Conservation (phyloP, 805 yeast species). For the Candida coleopterorum region DNA sequence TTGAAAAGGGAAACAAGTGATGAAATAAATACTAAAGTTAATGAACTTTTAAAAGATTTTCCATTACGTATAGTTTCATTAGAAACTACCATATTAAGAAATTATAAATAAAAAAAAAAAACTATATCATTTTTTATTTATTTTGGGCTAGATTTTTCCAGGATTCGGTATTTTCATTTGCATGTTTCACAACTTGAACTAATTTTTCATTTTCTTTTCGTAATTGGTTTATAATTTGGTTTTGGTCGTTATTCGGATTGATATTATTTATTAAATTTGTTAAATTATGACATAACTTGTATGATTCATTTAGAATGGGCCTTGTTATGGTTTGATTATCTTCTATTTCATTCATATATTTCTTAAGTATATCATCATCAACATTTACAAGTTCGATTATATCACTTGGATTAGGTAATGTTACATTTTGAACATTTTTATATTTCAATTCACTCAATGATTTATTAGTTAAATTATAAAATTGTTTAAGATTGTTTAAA, state of each 20-base stretch:
- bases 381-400: constrained; percentile 22
- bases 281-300: constrained; percentile 30
- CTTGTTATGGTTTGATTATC: constrained; percentile 30
- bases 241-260: constrained; percentile 7
- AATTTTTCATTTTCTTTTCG: constrained; percentile 29
- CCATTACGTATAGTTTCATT: constrained; percentile 25
- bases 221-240: constrained; percentile 16
- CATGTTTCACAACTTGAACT: constrained; percentile 35
- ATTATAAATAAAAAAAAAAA: constrained; percentile 1
- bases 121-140: neutral
- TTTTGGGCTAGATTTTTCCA: constrained; percentile 24
- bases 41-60: constrained; percentile 23
- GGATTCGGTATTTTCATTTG: constrained; percentile 33
- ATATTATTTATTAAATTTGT: constrained; percentile 11
- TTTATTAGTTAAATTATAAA: constrained; percentile 19
- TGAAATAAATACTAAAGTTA: neutral
- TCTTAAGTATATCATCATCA: constrained; percentile 11
- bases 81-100: constrained; percentile 25
- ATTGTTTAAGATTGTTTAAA: constrained; percentile 22
- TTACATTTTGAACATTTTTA: neutral
- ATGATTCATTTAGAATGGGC: constrained; percentile 32
- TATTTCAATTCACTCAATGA: constrained; percentile 1
- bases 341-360: constrained; percentile 27
- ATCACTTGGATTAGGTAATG: constrained; percentile 29
- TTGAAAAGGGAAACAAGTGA: constrained; percentile 12